Conservation (phyloP, 2,329 filamentous ascomycete genomes). For the Hysterium pulicare region DNA sequence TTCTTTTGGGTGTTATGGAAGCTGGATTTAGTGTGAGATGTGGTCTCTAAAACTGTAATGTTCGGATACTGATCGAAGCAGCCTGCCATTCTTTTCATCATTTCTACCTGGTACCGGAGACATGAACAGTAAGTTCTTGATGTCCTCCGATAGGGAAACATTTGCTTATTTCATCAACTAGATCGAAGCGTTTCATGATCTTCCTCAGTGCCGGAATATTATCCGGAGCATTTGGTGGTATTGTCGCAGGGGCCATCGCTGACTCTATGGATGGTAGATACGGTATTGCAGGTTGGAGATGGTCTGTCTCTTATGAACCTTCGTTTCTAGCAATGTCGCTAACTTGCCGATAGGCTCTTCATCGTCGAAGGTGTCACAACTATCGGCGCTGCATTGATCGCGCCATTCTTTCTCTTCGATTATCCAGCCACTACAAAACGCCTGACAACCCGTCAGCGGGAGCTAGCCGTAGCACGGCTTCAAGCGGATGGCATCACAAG, state of each 20-base stretch:
- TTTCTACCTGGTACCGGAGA: constrained; percentile 22
- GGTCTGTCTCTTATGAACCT: constrained; percentile 7
- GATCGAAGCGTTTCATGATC: constrained; percentile 23
- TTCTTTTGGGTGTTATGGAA: constrained; percentile 23
- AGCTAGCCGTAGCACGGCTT: constrained; percentile 26
- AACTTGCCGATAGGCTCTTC: constrained; percentile 15
- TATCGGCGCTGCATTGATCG: constrained; percentile 17
- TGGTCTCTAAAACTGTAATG: neutral
- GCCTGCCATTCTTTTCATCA: constrained; percentile 22
- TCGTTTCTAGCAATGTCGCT: neutral
- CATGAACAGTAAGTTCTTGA: constrained; percentile 13
- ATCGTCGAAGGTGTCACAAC: constrained; percentile 24
- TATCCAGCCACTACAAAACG: constrained; percentile 38
- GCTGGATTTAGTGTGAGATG: constrained; percentile 15
- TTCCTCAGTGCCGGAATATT: constrained; percentile 21
- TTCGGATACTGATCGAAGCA: neutral
- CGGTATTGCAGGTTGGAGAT: constrained; percentile 20
- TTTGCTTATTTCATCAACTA: neutral
- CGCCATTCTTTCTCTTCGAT: constrained; percentile 22
- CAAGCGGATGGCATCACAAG: constrained; percentile 22
- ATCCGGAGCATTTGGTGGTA: constrained; percentile 20
- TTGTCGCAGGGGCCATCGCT: constrained; percentile 19
- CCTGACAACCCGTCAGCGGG: constrained; percentile 43
- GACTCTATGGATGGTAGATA: constrained; percentile 16
- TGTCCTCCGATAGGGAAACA: neutral